A percentile compares a stretch with the other conserved stretches of the same genome.
phyloP scores from a whole-genome alignment of 805 yeast species.

The Groenewaldozyma salmanticensis region DNA sequence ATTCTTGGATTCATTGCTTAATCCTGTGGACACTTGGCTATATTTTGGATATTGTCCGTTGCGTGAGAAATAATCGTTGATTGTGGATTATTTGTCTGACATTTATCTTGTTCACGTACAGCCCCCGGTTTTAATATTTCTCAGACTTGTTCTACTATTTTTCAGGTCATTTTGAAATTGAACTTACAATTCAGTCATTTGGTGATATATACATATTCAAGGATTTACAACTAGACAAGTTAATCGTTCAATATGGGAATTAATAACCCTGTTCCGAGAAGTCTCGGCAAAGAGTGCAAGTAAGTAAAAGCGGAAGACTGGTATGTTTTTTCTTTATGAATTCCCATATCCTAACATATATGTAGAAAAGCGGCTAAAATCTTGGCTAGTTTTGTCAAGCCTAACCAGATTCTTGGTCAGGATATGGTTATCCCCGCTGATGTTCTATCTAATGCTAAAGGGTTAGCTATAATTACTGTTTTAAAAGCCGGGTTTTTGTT shows the following conservation, averaged over 20 bases:
- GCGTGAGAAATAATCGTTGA: no score
- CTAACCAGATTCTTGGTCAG: constrained; percentile 86
- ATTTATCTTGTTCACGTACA: no score
- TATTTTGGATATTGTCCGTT: no score
- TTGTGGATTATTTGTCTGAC: no score
- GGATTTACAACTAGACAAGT: no score
- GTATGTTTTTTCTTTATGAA: constrained; percentile 1
- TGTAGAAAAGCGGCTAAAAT: constrained; percentile 85
- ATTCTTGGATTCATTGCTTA: no score
- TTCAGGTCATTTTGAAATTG: no score
- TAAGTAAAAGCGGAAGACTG: constrained; percentile 35
- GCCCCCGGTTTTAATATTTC: no score
- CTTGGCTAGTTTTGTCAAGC: constrained; percentile 81
- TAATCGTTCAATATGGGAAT: constrained; percentile 56
- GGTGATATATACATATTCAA: no score
- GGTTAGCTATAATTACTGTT: constrained; percentile 87
- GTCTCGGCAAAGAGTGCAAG: constrained; percentile 77
- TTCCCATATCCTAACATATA: background rate
- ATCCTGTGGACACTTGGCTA: no score
- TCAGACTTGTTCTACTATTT: no score
- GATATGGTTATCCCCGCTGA: constrained; percentile 83
- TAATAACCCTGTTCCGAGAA: constrained; percentile 92
- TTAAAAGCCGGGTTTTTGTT: constrained; percentile 92
- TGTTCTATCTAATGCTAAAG: constrained; percentile 80
- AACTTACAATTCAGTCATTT: no score